Base-by-base conservation (phyloP, 768 basidiomycete species). In the Tremella yokohamensis region DNA sequence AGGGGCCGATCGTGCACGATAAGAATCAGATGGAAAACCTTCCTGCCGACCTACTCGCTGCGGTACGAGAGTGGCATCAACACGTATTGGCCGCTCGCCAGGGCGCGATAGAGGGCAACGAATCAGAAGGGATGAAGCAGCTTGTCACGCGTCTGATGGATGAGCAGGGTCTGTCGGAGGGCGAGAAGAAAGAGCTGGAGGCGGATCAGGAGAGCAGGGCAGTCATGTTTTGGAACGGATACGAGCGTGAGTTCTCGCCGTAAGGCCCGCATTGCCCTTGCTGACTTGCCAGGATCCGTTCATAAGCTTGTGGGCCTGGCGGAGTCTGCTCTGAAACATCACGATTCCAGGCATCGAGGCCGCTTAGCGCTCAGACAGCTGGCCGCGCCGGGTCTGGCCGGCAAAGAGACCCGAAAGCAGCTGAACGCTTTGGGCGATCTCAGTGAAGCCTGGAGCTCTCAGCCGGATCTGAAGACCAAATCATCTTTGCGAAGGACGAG, bases 221-320 rank as follows among this genome's bases (percentile, higher is more conserved):
- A 22, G 29, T 57, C 13, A 25, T 57, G 40, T 57, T 57, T 22
- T 57, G 56, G 56, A 57, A 49, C 49, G 56, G 56, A 8, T 57
- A 57, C 22, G 56, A 57, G 37, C 54, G 54, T 56, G 34, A 56
- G 54, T 56, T 34, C 29, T 34, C 6, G 29, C 29, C 29, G n/a
- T n/a, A n/a, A n/a, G n/a, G n/a, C n/a, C n/a, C 29, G 29, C 6
- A 6, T 34, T 6, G 29, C 29, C 6, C 11, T 11, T 11, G 29
- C 29, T 34, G 29, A 34, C 29, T 4, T 4, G 11, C 29, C 4
- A 34, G 29, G 29, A 11, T 34, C 29, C 29, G 29, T 34, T 4
- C 29, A 34, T 11, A 34, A 34, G 29, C 29, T 34, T 4, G 29
- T 34, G 29, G 29, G 29, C 29, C 29, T 34, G 29, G 29, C 29